phyloP scores from a whole-genome alignment of 2,329 filamentous ascomycete species.

The Phialocephala subalpina region DNA sequence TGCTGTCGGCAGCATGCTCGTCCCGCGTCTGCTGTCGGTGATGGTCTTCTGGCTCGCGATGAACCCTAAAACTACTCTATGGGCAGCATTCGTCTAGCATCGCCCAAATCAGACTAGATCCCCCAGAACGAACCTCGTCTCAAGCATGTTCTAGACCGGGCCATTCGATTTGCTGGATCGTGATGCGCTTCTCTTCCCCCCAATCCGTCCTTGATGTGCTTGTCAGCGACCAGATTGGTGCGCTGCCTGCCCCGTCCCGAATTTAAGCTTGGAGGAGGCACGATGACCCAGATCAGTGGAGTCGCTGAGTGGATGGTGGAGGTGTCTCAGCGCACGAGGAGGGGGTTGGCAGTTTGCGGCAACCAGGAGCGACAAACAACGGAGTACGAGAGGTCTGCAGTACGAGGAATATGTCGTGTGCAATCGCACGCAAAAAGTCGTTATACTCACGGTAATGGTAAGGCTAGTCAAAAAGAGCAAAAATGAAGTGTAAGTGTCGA shows the following conservation, averaged over 20 bases:
- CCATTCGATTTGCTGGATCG: conserved; percentile 4
- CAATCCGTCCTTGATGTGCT: background rate
- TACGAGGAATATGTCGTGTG: conserved; percentile 3
- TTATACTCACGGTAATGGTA: background rate
- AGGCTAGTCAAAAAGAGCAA: conserved; percentile 10
- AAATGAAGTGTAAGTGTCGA: background rate
- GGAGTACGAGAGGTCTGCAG: conserved; percentile 1
- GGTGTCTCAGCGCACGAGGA: background rate
- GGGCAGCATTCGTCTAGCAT: conserved; percentile 4
- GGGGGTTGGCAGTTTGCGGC: background rate
- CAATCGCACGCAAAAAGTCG: background rate
- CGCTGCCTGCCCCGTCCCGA: background rate
- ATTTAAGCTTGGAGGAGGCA: conserved; percentile 6
- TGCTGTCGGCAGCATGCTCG: background rate
- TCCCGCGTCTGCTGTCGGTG: conserved; percentile 4
- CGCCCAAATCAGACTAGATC: background rate
- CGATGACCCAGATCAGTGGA: conserved; percentile 7
- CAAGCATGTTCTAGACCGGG: conserved; percentile 10
- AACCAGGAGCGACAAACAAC: background rate
- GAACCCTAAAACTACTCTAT: background rate
- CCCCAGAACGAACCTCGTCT: background rate
- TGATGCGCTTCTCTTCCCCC: background rate
- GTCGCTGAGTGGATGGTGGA: background rate
- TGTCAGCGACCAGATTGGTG: background rate
- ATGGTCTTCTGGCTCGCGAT: background rate